These are phyloP conservation scores for Ogataea pilisensis DNA, from an alignment of 805 yeast species.

Conservation along the genomic window DNA sequence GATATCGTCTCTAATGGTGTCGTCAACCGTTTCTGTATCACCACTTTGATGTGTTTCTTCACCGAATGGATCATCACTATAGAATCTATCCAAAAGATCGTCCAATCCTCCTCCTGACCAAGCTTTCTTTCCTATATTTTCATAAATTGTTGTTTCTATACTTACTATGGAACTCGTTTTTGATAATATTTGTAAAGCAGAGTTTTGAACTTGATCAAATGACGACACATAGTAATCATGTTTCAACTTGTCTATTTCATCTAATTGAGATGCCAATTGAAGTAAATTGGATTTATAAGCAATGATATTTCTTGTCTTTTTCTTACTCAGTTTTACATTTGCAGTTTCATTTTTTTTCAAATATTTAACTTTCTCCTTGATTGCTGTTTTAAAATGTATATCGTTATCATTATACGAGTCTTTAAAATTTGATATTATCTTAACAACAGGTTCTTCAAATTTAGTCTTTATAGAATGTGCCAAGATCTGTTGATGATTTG, in stretches of 20 bases:
- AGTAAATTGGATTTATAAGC: constrained; percentile 63
- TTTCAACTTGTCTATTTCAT: constrained; percentile 72
- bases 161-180: constrained; percentile 62
- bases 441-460: constrained; percentile 50
- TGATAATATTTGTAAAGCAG: constrained; percentile 50
- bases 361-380: constrained; percentile 46
- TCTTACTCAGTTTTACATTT: constrained; percentile 54
- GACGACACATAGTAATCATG: constrained; percentile 69
- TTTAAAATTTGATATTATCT: constrained; percentile 42
- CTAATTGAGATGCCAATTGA: constrained; percentile 68
- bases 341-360: constrained; percentile 59
- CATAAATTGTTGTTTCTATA: constrained; percentile 78
- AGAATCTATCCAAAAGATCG: constrained; percentile 28
- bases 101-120: constrained; percentile 88
- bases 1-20: constrained; percentile 1
- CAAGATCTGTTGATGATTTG: constrained; percentile 73
- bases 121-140: constrained; percentile 77
- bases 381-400: constrained; percentile 46
- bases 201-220: constrained; percentile 55
- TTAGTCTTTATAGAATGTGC: constrained; percentile 51
- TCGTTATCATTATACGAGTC: constrained; percentile 45
- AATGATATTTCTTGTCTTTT: constrained; percentile 60
- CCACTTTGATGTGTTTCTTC: constrained; percentile 4
- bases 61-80: constrained; percentile 9
- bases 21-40: constrained; percentile 4